phyloP scores from a whole-genome alignment of 2,329 filamentous ascomycete species.

The Cucurbitaria berberidis region DNA sequence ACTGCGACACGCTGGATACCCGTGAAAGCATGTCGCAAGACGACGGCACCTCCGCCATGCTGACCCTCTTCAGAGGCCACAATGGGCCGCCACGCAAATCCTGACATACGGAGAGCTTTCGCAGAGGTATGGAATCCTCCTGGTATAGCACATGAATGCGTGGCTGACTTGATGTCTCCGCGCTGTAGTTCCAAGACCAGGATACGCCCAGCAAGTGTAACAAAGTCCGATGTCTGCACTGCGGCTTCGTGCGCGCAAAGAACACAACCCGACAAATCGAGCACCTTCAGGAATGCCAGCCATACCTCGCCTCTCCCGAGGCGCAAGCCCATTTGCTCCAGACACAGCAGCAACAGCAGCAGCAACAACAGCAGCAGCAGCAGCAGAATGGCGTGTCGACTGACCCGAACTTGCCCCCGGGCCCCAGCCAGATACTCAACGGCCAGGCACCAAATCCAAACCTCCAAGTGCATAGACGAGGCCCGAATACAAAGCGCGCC shows the following conservation, averaged over 20 bases:
- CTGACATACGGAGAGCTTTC: conserved; percentile 48
- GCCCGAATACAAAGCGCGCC: conserved; percentile 49
- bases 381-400: conserved; percentile 24
- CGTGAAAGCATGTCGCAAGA: not conserved
- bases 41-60: conserved; percentile 8
- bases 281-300: conserved; percentile 55
- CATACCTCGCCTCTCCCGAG: conserved; percentile 53
- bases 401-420: conserved; percentile 24
- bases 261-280: conserved; percentile 60
- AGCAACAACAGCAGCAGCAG: no score
- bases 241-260: conserved; percentile 58
- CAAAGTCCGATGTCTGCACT: conserved; percentile 57
- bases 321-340: conserved; percentile 46
- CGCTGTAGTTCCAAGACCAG: conserved; percentile 51
- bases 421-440: conserved; percentile 49
- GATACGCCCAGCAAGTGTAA: conserved; percentile 55
- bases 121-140: not conserved
- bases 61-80: conserved; percentile 20
- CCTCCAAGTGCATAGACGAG: conserved; percentile 53
- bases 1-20: not conserved
- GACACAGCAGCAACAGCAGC: no score
- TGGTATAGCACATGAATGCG: not conserved
- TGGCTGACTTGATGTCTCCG: not conserved
- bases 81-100: conserved; percentile 49
- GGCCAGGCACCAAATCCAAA: conserved; percentile 58